These are phyloP conservation scores for Erythrophleum fordii DNA, from an alignment of 306 rosid genomes.

Conservation along the genomic window DNA sequence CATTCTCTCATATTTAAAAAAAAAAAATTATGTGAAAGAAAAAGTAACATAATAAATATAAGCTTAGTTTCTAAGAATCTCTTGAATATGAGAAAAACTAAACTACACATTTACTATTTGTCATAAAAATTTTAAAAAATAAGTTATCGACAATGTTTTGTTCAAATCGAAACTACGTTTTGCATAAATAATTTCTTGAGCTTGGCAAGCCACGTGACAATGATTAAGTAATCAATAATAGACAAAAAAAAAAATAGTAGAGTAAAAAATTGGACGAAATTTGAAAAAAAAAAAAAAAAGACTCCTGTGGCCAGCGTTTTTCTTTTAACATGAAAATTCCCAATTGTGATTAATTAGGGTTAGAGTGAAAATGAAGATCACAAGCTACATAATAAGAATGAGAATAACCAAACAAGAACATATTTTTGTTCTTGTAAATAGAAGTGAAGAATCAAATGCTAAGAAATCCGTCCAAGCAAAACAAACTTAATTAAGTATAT, in stretches of 20 bases:
- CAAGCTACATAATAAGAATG: neutral
- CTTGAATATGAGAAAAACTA: too few species aligned
- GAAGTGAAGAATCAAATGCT: conserved; percentile 39
- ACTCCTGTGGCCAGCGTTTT: too few species aligned
- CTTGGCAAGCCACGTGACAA: neutral
- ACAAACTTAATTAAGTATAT: conserved; percentile 3
- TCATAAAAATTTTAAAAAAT: neutral
- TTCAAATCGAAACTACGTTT: neutral
- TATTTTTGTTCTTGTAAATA: conserved; percentile 17
- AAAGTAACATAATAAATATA: too few species aligned
- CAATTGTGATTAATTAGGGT: neutral
- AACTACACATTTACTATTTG: neutral
- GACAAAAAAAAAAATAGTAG: neutral
- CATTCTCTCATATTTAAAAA: too few species aligned
- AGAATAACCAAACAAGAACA: neutral
- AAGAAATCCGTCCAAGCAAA: neutral
- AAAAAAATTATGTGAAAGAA: too few species aligned
- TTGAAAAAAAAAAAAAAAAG: too few species aligned
- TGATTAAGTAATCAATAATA: neutral
- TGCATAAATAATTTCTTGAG: neutral
- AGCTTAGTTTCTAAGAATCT: too few species aligned
- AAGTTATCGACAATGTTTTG: neutral
- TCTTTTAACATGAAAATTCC: neutral
- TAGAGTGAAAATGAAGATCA: neutral
- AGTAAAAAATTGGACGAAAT: neutral